Base-by-base conservation (phyloP, 345 rosid genomes). In the Eucalyptus shirleyi region DNA sequence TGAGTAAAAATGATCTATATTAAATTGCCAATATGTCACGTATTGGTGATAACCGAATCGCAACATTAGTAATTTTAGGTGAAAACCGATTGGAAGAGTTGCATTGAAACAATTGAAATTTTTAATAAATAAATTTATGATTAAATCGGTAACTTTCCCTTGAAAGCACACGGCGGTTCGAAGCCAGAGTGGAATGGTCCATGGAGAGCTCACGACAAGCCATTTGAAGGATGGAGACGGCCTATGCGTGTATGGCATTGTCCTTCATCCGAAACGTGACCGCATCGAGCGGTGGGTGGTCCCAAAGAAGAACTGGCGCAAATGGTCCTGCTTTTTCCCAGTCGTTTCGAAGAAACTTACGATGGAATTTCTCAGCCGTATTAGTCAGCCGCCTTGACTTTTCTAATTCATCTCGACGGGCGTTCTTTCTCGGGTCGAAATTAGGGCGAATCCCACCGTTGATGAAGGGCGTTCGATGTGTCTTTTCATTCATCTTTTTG, bases 1-100 rank as follows among this genome's bases (percentile, higher is more conserved):
- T 67, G 77, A 69, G 81, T 69, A 69, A 69, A 34, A 69, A 37
- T 37, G 3, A 37, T 72, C 5, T 21, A 21, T 37, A 42, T 3
- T 9, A 19, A 24, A 72, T 37, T 7, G 2, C 0, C 2, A 11
- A 4, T 24, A 3, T 21, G 16, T 72, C 28, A 72, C 5, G 2
- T 6, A 37, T 8, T 4, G 0, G 5, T 12, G 2, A 72, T 34
- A 72, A 72, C 2, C 0, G 3, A 23, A 37, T 12, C 4, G 8
- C 15, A 72, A 19, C 24, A 6, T 40, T 77, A 11, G 8, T 4
- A 37, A 37, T 77, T 21, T 77, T 3, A 21, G 30, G 16, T 1
- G 16, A 77, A 77, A 77, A 37, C 6, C 1, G 0, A 6, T 77
- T 21, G 16, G 3, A 21, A 21, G 7, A 1, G 24, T 0, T 40